Conservation (phyloP, 345 rosid genomes). For the Erucastrum elatum region DNA sequence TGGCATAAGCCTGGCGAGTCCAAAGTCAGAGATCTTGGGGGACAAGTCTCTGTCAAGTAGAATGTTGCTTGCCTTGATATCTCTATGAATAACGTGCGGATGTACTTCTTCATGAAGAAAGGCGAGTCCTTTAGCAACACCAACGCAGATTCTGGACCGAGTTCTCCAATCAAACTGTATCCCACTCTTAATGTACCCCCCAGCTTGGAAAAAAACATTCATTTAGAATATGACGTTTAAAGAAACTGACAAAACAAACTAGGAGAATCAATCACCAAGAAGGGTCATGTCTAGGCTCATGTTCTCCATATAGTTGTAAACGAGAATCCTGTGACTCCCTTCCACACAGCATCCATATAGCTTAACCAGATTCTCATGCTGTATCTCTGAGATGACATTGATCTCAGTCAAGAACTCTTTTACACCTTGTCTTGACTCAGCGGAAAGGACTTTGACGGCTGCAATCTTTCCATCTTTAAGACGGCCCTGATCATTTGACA, state of each 20-base stretch:
- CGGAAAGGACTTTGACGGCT: slow-evolving; percentile 87
- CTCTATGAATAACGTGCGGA: slow-evolving; percentile 85
- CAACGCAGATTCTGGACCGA: slow-evolving; percentile 68
- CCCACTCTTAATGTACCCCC: slow-evolving; percentile 44
- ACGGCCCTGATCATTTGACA: slow-evolving; percentile 60
- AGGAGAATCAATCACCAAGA: slow-evolving; percentile 70
- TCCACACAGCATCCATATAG: slow-evolving; percentile 92
- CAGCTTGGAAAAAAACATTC: slow-evolving; percentile 47
- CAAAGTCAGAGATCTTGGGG: slow-evolving; percentile 94
- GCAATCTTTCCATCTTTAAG: slow-evolving; percentile 78
- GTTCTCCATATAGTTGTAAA: slow-evolving; percentile 88
- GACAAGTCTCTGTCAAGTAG: slow-evolving; percentile 74
- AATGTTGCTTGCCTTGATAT: slow-evolving; percentile 96
- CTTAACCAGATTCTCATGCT: slow-evolving; percentile 84
- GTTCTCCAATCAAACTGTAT: slow-evolving; percentile 78
- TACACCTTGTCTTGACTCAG: slow-evolving; percentile 92
- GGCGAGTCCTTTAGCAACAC: slow-evolving; percentile 81
- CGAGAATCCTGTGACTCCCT: slow-evolving; percentile 76
- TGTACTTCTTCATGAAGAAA: slow-evolving; percentile 85
- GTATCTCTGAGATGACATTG: slow-evolving; percentile 65
- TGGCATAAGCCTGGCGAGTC: slow-evolving; percentile 93
- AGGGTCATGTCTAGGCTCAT: slow-evolving; percentile 86
- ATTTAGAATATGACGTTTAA: background rate
- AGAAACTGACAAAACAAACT: slow-evolving; percentile 4
- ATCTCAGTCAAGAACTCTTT: slow-evolving; percentile 89